Evolutionary conservation across 768 basidiomycete species (phyloP).

Genomic region (Boletus edulis): DNA sequence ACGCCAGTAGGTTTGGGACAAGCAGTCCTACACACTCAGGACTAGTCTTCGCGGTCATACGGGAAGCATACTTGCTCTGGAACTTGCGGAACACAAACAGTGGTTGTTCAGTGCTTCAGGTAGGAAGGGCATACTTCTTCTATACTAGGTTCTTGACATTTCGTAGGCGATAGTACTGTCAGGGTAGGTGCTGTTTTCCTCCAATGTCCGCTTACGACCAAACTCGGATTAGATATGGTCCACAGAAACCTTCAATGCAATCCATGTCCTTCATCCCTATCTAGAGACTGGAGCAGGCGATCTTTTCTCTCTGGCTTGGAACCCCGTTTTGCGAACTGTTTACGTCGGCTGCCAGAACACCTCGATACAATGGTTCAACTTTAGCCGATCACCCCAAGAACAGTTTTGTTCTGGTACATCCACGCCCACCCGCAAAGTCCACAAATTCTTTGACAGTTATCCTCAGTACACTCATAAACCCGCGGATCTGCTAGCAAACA

Average conservation of each 20-base stretch:
- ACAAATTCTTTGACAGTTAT: conserved; percentile 93
- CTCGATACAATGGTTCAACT: conserved; percentile 85
- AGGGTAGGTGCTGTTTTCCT: conserved; percentile 46
- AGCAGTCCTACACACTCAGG: conserved; percentile 63
- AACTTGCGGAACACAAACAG: conserved; percentile 67
- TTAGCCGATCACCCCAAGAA: conserved; percentile 30
- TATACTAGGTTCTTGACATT: background rate
- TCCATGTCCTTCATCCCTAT: conserved; percentile 78
- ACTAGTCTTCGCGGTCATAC: conserved; percentile 76
- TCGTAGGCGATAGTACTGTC: conserved; percentile 81
- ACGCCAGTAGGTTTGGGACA: conserved; percentile 76
- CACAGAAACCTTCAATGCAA: conserved; percentile 57
- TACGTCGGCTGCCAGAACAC: conserved; percentile 93
- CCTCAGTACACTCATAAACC: conserved; percentile 67
- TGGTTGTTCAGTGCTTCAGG: conserved; percentile 94
- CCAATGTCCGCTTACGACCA: conserved; percentile 1
- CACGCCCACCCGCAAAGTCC: conserved; percentile 52
- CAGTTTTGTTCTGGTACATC: conserved; percentile 29
- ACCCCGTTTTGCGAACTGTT: conserved; percentile 59
- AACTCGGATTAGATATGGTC: conserved; percentile 68
- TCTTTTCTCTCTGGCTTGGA: conserved; percentile 84
- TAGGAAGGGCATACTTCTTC: conserved; percentile 30
- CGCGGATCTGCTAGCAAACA: conserved; percentile 68
- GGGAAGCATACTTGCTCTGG: conserved; percentile 78
- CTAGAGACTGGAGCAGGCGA: conserved; percentile 82